Percentiles rank a stretch among this genome's conserved stretches.
Evolutionary conservation across 1,284 basidiomycete species (phyloP).

Genomic region (Cystobasidiaceae sp.): DNA sequence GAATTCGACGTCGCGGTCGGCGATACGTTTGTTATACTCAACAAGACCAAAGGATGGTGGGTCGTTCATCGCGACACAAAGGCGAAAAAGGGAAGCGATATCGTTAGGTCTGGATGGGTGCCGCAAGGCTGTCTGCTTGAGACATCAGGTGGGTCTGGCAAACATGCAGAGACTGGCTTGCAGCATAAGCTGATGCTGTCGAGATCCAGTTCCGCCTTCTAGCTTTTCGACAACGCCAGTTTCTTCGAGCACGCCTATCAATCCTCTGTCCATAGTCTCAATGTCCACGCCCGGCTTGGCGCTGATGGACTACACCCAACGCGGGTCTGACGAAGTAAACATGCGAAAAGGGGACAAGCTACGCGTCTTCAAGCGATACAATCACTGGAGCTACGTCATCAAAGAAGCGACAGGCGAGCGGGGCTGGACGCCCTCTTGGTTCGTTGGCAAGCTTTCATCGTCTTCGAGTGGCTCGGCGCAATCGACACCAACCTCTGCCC

Average conservation of each 20-base stretch:
- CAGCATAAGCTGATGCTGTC: conserved; percentile 49
- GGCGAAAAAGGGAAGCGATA: conserved; percentile 71
- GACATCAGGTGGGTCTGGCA: conserved; percentile 52
- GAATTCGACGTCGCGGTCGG: conserved; percentile 92
- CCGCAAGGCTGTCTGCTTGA: conserved; percentile 78
- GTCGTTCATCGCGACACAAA: conserved; percentile 79
- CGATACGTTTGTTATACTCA: conserved; percentile 43
- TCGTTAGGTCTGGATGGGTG: conserved; percentile 53
- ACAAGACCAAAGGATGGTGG: conserved; percentile 88
- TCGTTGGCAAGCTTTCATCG: conserved; percentile 23
- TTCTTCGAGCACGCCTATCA: conserved; percentile 57
- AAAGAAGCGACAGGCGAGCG: conserved; percentile 33
- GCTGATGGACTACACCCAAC: conserved; percentile 88
- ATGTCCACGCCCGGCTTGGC: conserved; percentile 90
- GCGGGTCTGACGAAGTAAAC: conserved; percentile 81
- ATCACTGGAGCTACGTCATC: conserved; percentile 54
- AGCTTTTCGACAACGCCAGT: conserved; percentile 23
- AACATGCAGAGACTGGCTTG: conserved; percentile 65
- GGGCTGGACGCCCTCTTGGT: conserved; percentile 34
- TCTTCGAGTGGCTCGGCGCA: not conserved
- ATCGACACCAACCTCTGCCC: conserved; percentile 28
- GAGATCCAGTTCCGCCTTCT: conserved; percentile 51
- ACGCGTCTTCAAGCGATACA: conserved; percentile 93
- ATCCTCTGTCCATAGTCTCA: conserved; percentile 80
- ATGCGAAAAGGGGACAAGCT: conserved; percentile 78